A percentile compares a stretch with the other conserved stretches of the same genome.
Evolutionary conservation across 192 early-diverging fungal genomes (phyloP).

Genomic region (Hyaloraphidium curvatum): DNA sequence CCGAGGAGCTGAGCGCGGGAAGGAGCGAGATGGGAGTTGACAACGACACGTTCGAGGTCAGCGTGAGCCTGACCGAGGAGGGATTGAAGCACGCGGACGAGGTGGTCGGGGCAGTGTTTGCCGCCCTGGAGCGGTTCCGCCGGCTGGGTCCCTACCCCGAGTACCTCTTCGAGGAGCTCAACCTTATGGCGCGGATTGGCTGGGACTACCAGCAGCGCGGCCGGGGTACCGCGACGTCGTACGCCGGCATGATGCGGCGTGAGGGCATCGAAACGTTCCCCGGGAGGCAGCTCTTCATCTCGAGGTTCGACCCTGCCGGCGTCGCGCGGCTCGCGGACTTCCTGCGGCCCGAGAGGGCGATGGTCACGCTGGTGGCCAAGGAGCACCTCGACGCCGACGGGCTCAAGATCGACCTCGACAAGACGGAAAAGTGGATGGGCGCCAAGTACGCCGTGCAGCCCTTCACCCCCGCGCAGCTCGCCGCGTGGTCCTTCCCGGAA

Average conservation of each 20-base stretch:
- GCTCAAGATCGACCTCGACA: conserved; percentile 3
- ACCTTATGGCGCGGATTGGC: conserved; percentile 11
- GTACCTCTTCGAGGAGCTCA: conserved; percentile 16
- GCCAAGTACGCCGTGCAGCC: conserved; percentile 11
- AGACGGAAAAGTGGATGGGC: conserved; percentile 22
- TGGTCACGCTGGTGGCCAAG: conserved; percentile 10
- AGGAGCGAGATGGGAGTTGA: conserved; percentile 9
- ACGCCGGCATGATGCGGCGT: conserved; percentile 10
- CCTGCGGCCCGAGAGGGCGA: conserved; percentile 7
- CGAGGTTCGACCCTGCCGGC: conserved; percentile 7
- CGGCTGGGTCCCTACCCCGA: background rate
- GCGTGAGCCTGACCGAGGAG: conserved; percentile 14
- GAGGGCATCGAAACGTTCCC: conserved; percentile 20
- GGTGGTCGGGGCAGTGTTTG: conserved; percentile 10
- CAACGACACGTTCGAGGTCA: conserved; percentile 16
- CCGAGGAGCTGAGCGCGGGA: conserved; percentile 15
- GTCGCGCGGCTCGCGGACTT: conserved; percentile 5
- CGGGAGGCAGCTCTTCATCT: conserved; percentile 7
- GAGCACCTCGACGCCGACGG: background rate
- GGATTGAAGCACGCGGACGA: conserved; percentile 10
- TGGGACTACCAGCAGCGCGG: conserved; percentile 20
- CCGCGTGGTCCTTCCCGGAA: background rate
- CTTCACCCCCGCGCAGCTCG: background rate
- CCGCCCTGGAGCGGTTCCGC: conserved; percentile 4
- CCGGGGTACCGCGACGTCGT: conserved; percentile 7